Conservation (phyloP, 2,329 filamentous ascomycete genomes). For the Blastomyces emzantsi region DNA sequence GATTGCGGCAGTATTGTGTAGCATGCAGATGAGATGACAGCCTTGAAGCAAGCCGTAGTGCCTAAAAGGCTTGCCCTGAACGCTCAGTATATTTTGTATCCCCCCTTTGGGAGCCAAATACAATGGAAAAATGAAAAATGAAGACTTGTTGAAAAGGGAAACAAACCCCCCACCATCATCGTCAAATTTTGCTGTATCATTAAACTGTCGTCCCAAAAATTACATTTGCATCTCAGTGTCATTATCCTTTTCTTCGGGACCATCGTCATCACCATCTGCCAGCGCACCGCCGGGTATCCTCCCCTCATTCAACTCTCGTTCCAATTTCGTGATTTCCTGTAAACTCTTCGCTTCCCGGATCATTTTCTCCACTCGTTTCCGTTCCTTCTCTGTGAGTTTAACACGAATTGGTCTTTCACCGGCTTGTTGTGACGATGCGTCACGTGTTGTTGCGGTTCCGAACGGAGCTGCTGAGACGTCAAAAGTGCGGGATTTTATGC, state of each 20-base stretch:
- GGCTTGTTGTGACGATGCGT: constrained; percentile 34
- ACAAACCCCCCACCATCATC: not conserved
- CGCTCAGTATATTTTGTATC: not conserved
- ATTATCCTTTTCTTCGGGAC: constrained; percentile 22
- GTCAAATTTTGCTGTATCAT: constrained; percentile 6
- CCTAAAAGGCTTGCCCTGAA: not conserved
- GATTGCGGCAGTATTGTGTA: not conserved
- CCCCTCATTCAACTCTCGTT: constrained; percentile 88
- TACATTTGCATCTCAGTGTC: constrained; percentile 29
- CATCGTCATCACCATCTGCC: constrained; percentile 23
- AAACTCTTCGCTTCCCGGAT: constrained; percentile 83
- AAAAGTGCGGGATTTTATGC: constrained; percentile 69
- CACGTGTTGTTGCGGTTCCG: constrained; percentile 25
- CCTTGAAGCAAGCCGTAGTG: not conserved
- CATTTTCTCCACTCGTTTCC: constrained; percentile 71
- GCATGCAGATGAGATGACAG: not conserved
- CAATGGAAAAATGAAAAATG: not conserved
- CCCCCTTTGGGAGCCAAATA: too few relatives aligned
- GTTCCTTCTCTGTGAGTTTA: constrained; percentile 81
- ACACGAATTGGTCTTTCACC: constrained; percentile 61
- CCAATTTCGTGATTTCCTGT: constrained; percentile 79
- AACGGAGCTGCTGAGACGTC: constrained; percentile 43
- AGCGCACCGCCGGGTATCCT: constrained; percentile 61
- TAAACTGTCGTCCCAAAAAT: constrained; percentile 14
- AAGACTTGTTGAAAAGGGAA: not conserved